phyloP scores from a whole-genome alignment of 2,329 filamentous ascomycete genomes.

The Cryphonectria nitschkei region DNA sequence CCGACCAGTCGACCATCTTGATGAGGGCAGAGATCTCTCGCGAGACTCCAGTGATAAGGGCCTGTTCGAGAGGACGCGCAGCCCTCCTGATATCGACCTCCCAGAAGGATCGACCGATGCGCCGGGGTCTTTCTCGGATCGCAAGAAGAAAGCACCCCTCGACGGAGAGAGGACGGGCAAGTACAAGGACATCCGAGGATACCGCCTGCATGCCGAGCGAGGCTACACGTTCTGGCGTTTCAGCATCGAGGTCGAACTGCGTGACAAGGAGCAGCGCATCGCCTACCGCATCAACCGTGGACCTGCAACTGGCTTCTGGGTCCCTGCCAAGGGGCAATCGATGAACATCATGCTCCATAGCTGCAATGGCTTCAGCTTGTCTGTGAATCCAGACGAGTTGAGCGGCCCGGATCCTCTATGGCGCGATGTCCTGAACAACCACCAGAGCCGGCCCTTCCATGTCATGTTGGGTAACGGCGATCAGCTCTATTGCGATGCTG shows the following conservation, averaged over 20 bases:
- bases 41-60: slow-evolving; percentile 78
- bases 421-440: slow-evolving; percentile 91
- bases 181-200: slow-evolving; percentile 81
- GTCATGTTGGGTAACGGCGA: slow-evolving; percentile 98
- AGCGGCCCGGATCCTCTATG: slow-evolving; percentile 95
- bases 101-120: slow-evolving; percentile 50
- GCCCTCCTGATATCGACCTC: slow-evolving; percentile 50
- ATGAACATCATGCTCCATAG: slow-evolving; percentile 99
- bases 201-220: slow-evolving; percentile 80
- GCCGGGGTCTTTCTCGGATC: slow-evolving; percentile 57
- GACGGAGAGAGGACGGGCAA: slow-evolving; percentile 84
- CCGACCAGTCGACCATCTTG: slow-evolving; percentile 83
- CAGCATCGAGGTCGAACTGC: slow-evolving; percentile 89
- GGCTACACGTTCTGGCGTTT: slow-evolving; percentile 97
- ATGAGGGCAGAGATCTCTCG: slow-evolving; percentile 78
- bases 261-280: slow-evolving; percentile 77
- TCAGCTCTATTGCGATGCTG: slow-evolving; percentile 92
- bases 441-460: slow-evolving; percentile 91
- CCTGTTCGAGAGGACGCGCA: slow-evolving; percentile 73
- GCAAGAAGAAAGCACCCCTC: slow-evolving; percentile 54
- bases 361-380: slow-evolving; percentile 92
- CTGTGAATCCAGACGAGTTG: slow-evolving; percentile 76
- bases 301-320: slow-evolving; percentile 90
- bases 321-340: slow-evolving; percentile 77
- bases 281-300: slow-evolving; percentile 95